These are phyloP conservation scores for Colletotrichum magnum DNA, from an alignment of 2,329 filamentous ascomycete species.

Conservation along the genomic window DNA sequence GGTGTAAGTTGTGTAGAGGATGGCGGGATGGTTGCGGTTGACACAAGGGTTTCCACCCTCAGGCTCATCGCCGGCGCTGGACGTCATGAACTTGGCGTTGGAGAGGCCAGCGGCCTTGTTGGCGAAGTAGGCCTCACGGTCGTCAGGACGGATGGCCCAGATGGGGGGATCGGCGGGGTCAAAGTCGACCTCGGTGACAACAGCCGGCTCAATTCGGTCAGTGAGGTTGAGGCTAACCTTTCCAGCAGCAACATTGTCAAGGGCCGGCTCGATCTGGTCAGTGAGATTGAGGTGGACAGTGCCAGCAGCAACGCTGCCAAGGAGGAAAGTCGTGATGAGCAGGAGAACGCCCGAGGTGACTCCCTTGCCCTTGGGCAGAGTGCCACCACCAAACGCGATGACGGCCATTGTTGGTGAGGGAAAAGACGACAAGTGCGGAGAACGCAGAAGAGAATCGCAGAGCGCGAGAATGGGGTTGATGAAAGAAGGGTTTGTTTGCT, in stretches of 20 bases:
- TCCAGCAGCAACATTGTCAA: neutral
- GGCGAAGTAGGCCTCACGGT: neutral
- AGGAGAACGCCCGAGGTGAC: conserved; percentile 2
- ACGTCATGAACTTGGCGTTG: neutral
- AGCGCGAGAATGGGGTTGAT: neutral
- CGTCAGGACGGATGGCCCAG: conserved; percentile 19
- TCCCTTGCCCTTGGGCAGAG: conserved; percentile 1
- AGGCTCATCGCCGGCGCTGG: neutral
- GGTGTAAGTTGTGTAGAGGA: conserved; percentile 20
- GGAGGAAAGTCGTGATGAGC: conserved; percentile 4
- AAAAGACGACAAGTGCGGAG: neutral
- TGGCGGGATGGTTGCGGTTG: neutral
- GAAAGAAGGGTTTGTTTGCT: too few relatives aligned
- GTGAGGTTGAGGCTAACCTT: conserved; percentile 2
- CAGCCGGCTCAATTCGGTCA: neutral
- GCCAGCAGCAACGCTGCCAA: neutral
- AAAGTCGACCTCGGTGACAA: conserved; percentile 2
- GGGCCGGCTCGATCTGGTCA: neutral
- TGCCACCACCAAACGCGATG: neutral
- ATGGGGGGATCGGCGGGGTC: conserved; percentile 10
- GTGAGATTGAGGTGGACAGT: conserved; percentile 4
- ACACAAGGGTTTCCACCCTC: neutral
- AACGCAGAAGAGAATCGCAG: neutral
- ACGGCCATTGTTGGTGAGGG: neutral
- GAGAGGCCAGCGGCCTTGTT: neutral